Conservation (phyloP, 352 stramenopile species). For the Blastocystis hominis region DNA sequence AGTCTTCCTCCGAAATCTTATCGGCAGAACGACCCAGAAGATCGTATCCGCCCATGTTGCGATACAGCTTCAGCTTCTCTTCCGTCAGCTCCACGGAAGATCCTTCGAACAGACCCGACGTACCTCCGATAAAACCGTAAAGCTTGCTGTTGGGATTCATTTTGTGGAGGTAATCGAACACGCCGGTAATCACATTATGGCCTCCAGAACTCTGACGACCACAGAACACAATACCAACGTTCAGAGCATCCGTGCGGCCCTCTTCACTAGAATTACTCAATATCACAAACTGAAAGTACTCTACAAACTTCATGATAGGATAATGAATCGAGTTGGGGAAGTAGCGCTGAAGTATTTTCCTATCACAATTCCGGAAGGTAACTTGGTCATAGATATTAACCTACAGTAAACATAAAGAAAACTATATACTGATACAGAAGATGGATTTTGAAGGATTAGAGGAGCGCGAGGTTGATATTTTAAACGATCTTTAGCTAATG, state of each 20-base stretch:
- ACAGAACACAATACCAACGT: slow-evolving; percentile 64
- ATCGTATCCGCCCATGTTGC: slow-evolving; percentile 65
- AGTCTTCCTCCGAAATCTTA: slow-evolving; percentile 62
- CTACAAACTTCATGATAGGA: slow-evolving; percentile 8
- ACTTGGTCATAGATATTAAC: background rate
- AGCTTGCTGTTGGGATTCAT: slow-evolving; percentile 55
- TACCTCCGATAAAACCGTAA: slow-evolving; percentile 56
- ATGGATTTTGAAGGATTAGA: background rate
- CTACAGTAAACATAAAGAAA: background rate
- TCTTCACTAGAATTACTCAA: background rate
- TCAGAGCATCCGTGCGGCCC: background rate
- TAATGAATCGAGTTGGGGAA: slow-evolving; percentile 48
- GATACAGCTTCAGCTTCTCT: too few relatives aligned
- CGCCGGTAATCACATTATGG: slow-evolving; percentile 60
- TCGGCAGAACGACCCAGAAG: slow-evolving; percentile 63
- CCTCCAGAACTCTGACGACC: slow-evolving; percentile 59
- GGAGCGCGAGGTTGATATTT: slow-evolving; percentile 9
- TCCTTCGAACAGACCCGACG: slow-evolving; percentile 52
- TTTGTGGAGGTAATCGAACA: slow-evolving; percentile 57
- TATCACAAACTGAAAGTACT: background rate
- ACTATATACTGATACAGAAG: background rate
- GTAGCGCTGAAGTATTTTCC: background rate
- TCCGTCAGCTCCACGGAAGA: slow-evolving; percentile 48
- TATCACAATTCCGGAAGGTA: slow-evolving; percentile 7
- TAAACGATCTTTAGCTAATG: background rate